Percentiles rank a stretch among this genome's conserved stretches.
phyloP scores from a whole-genome alignment of 345 rosid genomes.

The Corchorus capsularis region DNA sequence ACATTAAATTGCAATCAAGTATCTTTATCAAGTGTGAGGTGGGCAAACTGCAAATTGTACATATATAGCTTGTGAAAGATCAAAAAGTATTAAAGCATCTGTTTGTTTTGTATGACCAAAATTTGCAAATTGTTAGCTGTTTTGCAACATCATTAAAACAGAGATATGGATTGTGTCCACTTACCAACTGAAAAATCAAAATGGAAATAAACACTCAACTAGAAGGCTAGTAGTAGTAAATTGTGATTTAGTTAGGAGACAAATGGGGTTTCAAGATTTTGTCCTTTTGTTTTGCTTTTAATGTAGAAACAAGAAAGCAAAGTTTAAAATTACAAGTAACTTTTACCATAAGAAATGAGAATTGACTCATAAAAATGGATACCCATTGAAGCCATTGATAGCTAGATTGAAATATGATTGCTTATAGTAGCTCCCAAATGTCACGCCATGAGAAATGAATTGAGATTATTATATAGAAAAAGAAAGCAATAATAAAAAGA shows the following conservation, averaged over 20 bases:
- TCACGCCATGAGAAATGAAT: background rate
- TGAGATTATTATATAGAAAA: background rate
- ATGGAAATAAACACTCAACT: background rate
- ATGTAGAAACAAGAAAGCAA: background rate
- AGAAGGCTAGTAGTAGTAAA: background rate
- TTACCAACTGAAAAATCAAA: background rate
- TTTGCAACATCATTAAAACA: conserved; percentile 13
- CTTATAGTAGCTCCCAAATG: background rate
- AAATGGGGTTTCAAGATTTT: background rate
- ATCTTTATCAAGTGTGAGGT: background rate
- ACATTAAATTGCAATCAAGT: background rate
- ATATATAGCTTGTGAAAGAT: background rate
- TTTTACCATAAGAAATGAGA: background rate
- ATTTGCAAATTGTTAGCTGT: background rate
- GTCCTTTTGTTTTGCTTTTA: background rate
- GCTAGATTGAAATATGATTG: background rate
- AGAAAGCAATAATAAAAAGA: background rate
- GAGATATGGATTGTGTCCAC: background rate
- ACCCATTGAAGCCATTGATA: background rate
- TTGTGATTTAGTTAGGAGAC: background rate
- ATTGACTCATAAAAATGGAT: background rate
- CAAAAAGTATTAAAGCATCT: background rate
- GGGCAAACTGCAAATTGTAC: background rate
- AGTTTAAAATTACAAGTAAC: background rate
- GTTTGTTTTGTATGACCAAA: background rate